Conservation (phyloP, 805 yeast genomes). For the Yamadazyma kitorensis region DNA sequence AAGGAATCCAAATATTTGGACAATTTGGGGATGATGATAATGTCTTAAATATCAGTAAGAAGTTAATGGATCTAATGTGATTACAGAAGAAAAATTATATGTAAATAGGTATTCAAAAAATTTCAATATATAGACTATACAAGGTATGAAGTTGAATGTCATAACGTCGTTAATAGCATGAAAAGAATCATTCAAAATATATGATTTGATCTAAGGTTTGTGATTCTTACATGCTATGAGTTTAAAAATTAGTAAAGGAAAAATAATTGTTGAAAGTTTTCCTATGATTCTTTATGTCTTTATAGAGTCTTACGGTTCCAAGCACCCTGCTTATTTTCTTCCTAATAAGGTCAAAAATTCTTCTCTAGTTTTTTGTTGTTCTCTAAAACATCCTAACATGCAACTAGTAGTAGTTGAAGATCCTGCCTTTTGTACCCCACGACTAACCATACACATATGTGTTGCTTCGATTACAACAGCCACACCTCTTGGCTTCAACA, state of each 20-base stretch:
- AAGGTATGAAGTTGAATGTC: conserved; percentile 31
- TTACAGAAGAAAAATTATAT: conserved; percentile 2
- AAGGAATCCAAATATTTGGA: conserved; percentile 80
- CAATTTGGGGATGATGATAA: conserved; percentile 79
- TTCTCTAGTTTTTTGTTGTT: conserved; percentile 92
- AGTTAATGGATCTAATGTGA: conserved; percentile 2
- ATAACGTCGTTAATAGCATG: conserved; percentile 21
- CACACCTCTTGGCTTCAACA: conserved; percentile 91
- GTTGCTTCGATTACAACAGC: conserved; percentile 98
- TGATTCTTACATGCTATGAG: too few species aligned
- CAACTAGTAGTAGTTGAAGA: conserved; percentile 92
- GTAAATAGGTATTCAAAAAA: neutral
- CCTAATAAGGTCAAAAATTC: conserved; percentile 85
- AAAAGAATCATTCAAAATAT: conserved; percentile 4
- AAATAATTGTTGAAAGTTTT: conserved; percentile 17
- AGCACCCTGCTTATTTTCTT: conserved; percentile 37
- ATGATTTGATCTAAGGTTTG: neutral
- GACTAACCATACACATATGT: conserved; percentile 99
- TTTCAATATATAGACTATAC: conserved; percentile 9
- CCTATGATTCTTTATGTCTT: conserved; percentile 33
- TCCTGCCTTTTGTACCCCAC: conserved; percentile 96
- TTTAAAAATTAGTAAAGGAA: conserved; percentile 4
- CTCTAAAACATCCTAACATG: conserved; percentile 95
- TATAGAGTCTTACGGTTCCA: too few species aligned
- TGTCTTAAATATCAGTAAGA: conserved; percentile 44